Conservation (phyloP, 1,284 basidiomycete genomes). For the Hypsizygus ulmarius region DNA sequence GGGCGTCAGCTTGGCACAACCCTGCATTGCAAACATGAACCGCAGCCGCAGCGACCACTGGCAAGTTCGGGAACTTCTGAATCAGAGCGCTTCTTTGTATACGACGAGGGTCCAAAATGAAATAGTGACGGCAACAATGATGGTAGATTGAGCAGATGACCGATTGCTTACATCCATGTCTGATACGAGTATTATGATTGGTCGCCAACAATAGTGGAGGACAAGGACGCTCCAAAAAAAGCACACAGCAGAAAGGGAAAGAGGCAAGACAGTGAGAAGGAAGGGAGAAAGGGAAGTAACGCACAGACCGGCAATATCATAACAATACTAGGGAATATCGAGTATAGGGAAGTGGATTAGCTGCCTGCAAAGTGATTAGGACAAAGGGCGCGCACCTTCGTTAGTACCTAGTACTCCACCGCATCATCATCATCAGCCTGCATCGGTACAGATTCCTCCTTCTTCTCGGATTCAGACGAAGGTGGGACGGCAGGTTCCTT, state of each 20-base stretch:
- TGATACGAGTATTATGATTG: slow-evolving; percentile 9
- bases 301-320: slow-evolving; percentile 20
- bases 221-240: slow-evolving; percentile 3
- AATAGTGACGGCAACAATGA: slow-evolving; percentile 3
- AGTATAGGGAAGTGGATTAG: not conserved
- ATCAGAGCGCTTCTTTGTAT: no score
- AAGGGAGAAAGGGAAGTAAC: not conserved
- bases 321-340: slow-evolving; percentile 13
- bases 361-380: not conserved
- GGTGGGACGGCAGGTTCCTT: slow-evolving; percentile 25
- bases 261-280: not conserved
- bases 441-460: slow-evolving; percentile 44
- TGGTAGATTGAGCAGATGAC: slow-evolving; percentile 12
- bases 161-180: slow-evolving; percentile 15
- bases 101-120: not conserved
- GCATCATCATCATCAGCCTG: slow-evolving; percentile 44
- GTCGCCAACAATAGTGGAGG: slow-evolving; percentile 3
- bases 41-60: slow-evolving; percentile 12
- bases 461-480: slow-evolving; percentile 35
- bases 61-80: slow-evolving; percentile 1
- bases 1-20: slow-evolving; percentile 5
- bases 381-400: slow-evolving; percentile 9
- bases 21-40: slow-evolving; percentile 6
- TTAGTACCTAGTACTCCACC: slow-evolving; percentile 39
- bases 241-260: not conserved